A percentile compares a stretch with the other conserved stretches of the same genome.
phyloP scores from a whole-genome alignment of 2,329 filamentous ascomycete species.

The Sporothrix pseudoabietina region DNA sequence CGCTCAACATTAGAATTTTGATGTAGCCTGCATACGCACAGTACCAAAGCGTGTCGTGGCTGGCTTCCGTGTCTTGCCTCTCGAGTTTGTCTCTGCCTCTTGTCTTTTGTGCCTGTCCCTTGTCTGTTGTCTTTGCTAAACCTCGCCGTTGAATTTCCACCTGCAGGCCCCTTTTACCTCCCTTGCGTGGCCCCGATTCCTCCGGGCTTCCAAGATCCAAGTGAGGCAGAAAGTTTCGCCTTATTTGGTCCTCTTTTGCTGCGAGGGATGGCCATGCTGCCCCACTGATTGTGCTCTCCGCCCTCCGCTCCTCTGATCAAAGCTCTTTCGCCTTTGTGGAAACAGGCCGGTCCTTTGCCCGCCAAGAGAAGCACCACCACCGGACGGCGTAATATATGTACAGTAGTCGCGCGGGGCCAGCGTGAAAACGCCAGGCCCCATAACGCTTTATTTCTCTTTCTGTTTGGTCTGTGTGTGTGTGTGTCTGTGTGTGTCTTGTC shows the following conservation, averaged over 20 bases:
- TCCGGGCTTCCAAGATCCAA: neutral
- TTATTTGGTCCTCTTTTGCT: neutral
- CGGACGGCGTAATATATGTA: neutral
- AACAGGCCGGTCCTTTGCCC: conserved; percentile 21
- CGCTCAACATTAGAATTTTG: neutral
- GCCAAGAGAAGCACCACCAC: conserved; percentile 15
- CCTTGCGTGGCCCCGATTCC: conserved; percentile 19
- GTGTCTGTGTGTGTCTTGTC: neutral
- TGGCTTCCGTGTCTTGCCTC: neutral
- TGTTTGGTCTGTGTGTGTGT: too few species aligned
- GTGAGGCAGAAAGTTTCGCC: neutral
- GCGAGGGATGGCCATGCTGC: conserved; percentile 19
- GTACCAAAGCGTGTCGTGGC: conserved; percentile 10
- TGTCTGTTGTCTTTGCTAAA: conserved; percentile 2
- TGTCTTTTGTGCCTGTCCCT: neutral
- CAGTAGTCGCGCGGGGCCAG: neutral
- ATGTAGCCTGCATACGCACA: neutral
- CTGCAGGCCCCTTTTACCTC: conserved; percentile 2
- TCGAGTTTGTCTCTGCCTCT: neutral
- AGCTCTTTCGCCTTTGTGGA: neutral
- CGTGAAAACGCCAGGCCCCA: neutral
- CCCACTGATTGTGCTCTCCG: conserved; percentile 14
- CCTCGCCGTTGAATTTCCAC: conserved; percentile 16
- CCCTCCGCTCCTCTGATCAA: neutral
- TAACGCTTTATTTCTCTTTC: neutral